Conservation (phyloP, 805 yeast species). For the Teunomyces cretensis region DNA sequence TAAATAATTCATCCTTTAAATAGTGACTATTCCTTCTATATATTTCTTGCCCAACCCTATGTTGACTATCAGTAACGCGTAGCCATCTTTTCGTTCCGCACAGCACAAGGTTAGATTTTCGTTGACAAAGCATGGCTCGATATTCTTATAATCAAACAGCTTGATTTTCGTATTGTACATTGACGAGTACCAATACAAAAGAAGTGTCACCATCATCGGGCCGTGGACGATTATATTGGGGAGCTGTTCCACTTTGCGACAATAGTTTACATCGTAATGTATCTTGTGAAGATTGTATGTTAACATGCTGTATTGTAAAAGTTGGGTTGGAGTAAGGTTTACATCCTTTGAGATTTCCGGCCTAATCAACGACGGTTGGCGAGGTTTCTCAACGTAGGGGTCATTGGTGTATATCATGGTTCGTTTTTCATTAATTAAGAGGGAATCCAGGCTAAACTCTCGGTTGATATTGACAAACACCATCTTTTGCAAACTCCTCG, state of each 20-base stretch:
- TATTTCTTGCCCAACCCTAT: conserved; percentile 1
- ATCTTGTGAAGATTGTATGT: conserved; percentile 83
- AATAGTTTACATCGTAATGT: conserved; percentile 66
- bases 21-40: conserved; percentile 7
- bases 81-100: not conserved
- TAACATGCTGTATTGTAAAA: conserved; percentile 68
- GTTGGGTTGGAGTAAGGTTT: conserved; percentile 41
- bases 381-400: conserved; percentile 12
- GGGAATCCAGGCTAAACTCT: conserved; percentile 31
- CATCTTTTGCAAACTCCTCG: conserved; percentile 34
- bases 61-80: not conserved
- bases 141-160: conserved; percentile 48
- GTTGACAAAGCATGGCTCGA: conserved; percentile 49
- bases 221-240: conserved; percentile 73
- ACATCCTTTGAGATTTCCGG: conserved; percentile 14
- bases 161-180: conserved; percentile 14
- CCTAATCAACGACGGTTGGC: conserved; percentile 9
- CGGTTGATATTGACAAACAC: conserved; percentile 59
- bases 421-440: conserved; percentile 50
- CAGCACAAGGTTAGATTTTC: conserved; percentile 23
- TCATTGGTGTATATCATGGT: conserved; percentile 61
- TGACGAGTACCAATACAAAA: conserved; percentile 50
- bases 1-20: not conserved
- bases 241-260: conserved; percentile 55
- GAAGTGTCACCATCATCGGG: conserved; percentile 66